A percentile compares a stretch with the other conserved stretches of the same genome.
These are phyloP conservation scores for Lepidium sativum DNA, from an alignment of 345 rosid genomes.

Conservation along the genomic window DNA sequence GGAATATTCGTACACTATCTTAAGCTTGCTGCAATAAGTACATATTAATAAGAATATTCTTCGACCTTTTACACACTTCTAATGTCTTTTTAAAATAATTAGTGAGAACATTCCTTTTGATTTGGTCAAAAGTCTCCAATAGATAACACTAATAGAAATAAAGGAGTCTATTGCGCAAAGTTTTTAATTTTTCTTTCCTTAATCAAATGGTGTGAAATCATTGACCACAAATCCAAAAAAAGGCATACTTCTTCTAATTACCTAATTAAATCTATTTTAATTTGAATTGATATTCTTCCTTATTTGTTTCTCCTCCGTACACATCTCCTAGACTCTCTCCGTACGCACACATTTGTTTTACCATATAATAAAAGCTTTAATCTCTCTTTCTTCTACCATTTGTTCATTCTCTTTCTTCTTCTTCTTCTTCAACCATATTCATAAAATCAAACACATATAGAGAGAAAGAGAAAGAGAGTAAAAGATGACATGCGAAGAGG, in stretches of 20 bases:
- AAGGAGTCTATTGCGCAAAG: constrained; percentile 12
- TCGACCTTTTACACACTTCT: background rate
- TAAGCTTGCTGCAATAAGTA: background rate
- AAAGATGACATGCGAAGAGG: constrained; percentile 28
- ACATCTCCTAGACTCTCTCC: constrained; percentile 3
- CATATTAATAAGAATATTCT: background rate
- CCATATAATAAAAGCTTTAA: constrained; percentile 12
- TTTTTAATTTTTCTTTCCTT: background rate
- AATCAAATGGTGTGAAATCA: background rate
- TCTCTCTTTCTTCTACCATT: constrained; percentile 2
- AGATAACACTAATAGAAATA: background rate
- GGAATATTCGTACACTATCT: background rate
- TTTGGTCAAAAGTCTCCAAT: constrained; percentile 21
- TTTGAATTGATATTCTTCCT: background rate
- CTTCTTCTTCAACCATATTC: constrained; percentile 5
- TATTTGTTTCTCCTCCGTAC: constrained; percentile 19
- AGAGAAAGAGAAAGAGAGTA: background rate
- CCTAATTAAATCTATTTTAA: constrained; percentile 5
- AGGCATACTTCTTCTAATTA: background rate
- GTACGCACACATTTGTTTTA: constrained; percentile 2
- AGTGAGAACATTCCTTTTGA: background rate
- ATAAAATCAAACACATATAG: background rate
- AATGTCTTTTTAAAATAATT: background rate
- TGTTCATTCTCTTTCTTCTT: background rate
- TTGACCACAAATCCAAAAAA: constrained; percentile 8